A percentile compares a stretch with the other conserved stretches of the same genome.
Evolutionary conservation across 257 asterid genomes (phyloP).

Genomic region (Nicotiana undulata): DNA sequence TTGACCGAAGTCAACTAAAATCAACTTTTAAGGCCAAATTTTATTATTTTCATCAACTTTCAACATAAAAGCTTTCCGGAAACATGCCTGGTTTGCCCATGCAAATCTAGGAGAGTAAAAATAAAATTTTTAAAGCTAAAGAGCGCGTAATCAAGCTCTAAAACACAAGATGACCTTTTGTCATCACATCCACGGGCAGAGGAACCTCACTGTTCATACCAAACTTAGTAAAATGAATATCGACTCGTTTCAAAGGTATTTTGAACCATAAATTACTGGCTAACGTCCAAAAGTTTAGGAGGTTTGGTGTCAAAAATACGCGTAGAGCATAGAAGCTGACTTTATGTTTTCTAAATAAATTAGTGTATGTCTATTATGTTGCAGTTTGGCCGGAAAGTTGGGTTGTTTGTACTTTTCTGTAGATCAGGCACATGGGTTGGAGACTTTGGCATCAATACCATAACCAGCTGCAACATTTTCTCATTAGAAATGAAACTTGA

Average conservation of each 20-base stretch:
- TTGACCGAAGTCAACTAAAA: too few species aligned
- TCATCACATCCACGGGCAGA: not conserved
- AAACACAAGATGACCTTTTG: too few species aligned
- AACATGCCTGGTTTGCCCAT: too few species aligned
- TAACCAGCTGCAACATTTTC: not conserved
- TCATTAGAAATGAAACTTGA: not conserved
- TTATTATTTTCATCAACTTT: too few species aligned
- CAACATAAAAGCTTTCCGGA: too few species aligned
- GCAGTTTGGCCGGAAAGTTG: not conserved
- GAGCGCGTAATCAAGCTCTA: too few species aligned
- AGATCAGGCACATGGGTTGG: not conserved
- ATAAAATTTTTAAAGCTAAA: too few species aligned
- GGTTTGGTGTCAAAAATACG: not conserved
- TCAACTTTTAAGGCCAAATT: too few species aligned
- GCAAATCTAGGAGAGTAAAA: too few species aligned
- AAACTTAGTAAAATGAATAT: not conserved
- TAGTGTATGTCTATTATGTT: not conserved
- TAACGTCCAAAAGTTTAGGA: not conserved
- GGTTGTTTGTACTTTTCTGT: not conserved
- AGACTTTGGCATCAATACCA: not conserved
- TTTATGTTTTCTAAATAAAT: not conserved
- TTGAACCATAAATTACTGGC: not conserved
- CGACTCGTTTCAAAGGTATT: not conserved
- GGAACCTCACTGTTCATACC: not conserved
- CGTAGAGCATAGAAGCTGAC: not conserved